Evolutionary conservation across 139 green algal genomes (phyloP).

Genomic region (Gonium pectorale): DNA sequence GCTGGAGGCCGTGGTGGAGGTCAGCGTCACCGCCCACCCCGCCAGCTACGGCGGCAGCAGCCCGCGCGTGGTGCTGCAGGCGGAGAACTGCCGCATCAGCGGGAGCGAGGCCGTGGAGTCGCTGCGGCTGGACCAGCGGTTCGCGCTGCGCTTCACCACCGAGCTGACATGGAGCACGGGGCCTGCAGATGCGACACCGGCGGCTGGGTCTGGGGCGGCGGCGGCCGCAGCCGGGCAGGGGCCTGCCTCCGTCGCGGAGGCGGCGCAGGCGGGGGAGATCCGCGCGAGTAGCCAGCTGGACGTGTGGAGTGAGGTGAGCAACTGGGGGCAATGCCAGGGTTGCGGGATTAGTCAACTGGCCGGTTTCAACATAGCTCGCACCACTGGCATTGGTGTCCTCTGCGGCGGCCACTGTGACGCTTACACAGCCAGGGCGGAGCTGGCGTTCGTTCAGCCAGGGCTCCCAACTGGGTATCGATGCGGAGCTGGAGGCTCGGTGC

Average conservation of each 20-base stretch:
- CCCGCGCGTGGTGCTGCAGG: slow-evolving; percentile 5
- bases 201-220: neutral
- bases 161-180: slow-evolving; percentile 58
- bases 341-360: neutral
- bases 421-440: neutral
- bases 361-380: too few species aligned
- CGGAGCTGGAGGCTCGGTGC: neutral
- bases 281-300: slow-evolving; percentile 36
- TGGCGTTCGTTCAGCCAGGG: neutral
- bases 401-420: neutral
- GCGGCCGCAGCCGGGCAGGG: neutral
- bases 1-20: slow-evolving; percentile 72
- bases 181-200: neutral
- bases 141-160: slow-evolving; percentile 61
- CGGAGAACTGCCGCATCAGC: slow-evolving; percentile 59
- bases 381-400: neutral
- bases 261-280: slow-evolving; percentile 41
- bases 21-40: slow-evolving; percentile 41
- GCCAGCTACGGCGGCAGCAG: neutral
- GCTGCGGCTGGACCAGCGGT: slow-evolving; percentile 62
- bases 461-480: neutral
- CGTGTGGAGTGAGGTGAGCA: slow-evolving; percentile 55
- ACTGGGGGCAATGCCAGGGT: neutral
- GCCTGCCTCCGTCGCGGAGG: too few species aligned
- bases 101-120: slow-evolving; percentile 59